A percentile compares a stretch with the other conserved stretches of the same genome.
Evolutionary conservation across 208 protist species (phyloP).

Genomic region (Acanthamoeba sp.): DNA sequence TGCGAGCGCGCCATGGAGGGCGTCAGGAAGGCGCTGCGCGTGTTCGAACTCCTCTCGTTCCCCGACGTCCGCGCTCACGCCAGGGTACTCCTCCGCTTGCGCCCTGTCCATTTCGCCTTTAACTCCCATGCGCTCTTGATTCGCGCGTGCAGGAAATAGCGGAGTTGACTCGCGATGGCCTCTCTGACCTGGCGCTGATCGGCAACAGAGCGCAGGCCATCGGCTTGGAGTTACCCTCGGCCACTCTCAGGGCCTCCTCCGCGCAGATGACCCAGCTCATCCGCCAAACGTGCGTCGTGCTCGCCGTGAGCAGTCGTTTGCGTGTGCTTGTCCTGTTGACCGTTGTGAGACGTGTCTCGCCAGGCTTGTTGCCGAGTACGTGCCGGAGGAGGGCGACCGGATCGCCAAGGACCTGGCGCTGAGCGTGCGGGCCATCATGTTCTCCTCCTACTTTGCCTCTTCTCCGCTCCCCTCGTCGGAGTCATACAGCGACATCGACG

Average conservation of each 20-base stretch:
- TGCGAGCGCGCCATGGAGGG: slow-evolving; percentile 5
- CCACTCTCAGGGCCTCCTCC: slow-evolving; percentile 11
- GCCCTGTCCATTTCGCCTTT: too few species aligned
- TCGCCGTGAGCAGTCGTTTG: too few species aligned
- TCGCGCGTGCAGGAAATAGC: neutral
- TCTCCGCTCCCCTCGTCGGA: neutral
- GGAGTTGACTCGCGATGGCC: slow-evolving; percentile 2
- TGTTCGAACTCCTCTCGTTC: neutral
- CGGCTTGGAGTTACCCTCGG: neutral
- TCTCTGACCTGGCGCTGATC: neutral
- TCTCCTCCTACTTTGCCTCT: neutral
- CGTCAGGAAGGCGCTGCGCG: neutral
- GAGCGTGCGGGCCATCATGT: slow-evolving; percentile 14
- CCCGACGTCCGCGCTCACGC: neutral
- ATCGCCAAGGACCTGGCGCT: neutral
- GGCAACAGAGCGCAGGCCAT: slow-evolving; percentile 7
- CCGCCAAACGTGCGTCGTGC: neutral
- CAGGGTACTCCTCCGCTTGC: neutral
- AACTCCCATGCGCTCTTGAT: neutral
- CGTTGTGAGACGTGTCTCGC: neutral
- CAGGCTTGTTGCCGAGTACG: neutral
- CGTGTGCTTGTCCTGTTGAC: neutral
- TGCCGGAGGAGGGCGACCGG: neutral
- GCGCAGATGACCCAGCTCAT: neutral
- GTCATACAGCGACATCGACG: neutral